Base-by-base conservation (phyloP, 352 stramenopile genomes). In the Globisporangium camurandrum region DNA sequence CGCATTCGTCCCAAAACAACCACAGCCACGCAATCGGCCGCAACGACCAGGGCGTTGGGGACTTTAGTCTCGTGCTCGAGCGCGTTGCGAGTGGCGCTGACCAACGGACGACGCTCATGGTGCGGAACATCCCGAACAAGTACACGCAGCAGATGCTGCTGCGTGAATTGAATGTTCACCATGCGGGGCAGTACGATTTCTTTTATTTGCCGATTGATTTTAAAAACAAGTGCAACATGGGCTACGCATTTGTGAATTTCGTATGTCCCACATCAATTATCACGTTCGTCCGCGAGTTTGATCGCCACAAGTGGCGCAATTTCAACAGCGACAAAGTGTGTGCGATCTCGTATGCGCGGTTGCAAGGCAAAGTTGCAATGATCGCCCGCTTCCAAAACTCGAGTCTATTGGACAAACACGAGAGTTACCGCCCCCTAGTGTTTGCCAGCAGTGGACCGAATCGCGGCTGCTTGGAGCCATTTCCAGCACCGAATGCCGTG, bases 161-260 rank as follows among this genome's bases (percentile, higher is more conserved):
- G 10, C 53, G 87, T 2, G 96, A 99, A 84, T 98, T 99, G 63
- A 96, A 98, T 50, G 75, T 79, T 38, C 86, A 85, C 36, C 80
- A 94, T 56, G 79, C 95, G 49, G 95, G 95, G 20, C 86, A 93
- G 39, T 97, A 96, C 56, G 95, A 98, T 65, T 99, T 99, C 58
- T 99, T 99, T 67, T 99, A 99, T 71, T 73, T 99, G 42, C 97
- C 97, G 20, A 99, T 99, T 57, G 97, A 99, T 74, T 99, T 99
- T 72, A 99, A 99, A 83, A 99, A 99, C 72, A 97, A 97, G 68
- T 99, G 97, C 77, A 99, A 99, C 76, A 95, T 99, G 76, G 97
- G 97, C 19, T 99, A 99, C 69, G 97, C 96, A 19, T 99, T 99
- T 73, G 97, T 99, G 59, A 99, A 99, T 75, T 99, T 99, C 73